A percentile compares a stretch with the other conserved stretches of the same genome.
Conservation (phyloP, 164 flowering plant species). For the Vitis labrusca region DNA sequence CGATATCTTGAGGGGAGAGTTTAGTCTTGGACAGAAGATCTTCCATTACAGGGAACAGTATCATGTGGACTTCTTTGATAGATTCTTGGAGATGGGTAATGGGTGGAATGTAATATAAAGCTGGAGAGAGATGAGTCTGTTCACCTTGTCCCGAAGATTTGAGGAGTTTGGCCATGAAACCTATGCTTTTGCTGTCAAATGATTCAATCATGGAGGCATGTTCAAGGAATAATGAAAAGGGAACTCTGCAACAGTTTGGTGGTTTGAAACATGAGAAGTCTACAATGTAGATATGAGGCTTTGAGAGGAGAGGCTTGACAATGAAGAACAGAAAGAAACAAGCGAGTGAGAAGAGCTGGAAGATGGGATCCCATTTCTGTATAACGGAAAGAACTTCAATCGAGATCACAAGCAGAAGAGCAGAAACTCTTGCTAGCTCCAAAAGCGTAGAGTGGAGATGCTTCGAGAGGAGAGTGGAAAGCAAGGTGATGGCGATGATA, state of each 20-base stretch:
- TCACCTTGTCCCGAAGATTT: constrained; percentile 56
- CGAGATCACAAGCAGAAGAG: constrained; percentile 15
- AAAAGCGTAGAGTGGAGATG: constrained; percentile 10
- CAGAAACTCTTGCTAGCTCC: constrained; percentile 14
- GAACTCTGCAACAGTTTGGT: constrained; percentile 51
- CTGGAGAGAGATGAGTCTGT: constrained; percentile 61
- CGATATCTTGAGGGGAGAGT: constrained; percentile 44
- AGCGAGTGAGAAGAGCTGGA: constrained; percentile 17
- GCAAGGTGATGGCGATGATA: neutral
- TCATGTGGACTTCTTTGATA: constrained; percentile 54
- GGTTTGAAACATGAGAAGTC: constrained; percentile 71
- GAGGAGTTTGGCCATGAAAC: constrained; percentile 61
- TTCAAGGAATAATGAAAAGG: constrained; percentile 51
- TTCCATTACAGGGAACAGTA: constrained; percentile 61
- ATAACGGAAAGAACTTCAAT: constrained; percentile 22
- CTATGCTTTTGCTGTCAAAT: constrained; percentile 41
- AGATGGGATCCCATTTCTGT: constrained; percentile 22
- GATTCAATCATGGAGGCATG: constrained; percentile 29
- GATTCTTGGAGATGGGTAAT: constrained; percentile 39
- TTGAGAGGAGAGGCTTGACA: constrained; percentile 19
- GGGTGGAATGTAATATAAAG: constrained; percentile 62
- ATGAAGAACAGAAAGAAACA: constrained; percentile 18
- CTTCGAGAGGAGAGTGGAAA: constrained; percentile 6
- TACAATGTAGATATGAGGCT: constrained; percentile 45
- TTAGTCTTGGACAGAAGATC: constrained; percentile 56